These are phyloP conservation scores for Isatis tinctoria DNA, from an alignment of 345 rosid genomes.

Conservation along the genomic window DNA sequence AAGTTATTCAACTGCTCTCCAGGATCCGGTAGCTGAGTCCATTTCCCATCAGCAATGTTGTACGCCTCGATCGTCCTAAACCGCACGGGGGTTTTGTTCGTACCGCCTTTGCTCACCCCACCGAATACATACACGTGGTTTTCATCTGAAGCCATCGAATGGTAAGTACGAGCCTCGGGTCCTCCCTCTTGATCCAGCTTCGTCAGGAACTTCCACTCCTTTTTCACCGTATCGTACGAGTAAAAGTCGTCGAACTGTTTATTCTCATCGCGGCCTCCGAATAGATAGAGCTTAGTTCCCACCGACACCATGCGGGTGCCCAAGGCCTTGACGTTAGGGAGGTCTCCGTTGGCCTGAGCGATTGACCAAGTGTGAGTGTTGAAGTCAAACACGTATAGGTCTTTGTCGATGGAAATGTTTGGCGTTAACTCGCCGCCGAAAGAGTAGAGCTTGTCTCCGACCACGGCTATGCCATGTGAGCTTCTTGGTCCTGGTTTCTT, in stretches of 20 bases:
- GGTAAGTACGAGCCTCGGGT: constrained; percentile 5
- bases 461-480: constrained; percentile 4
- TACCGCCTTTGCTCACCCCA: background rate
- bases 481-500: background rate
- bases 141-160: constrained; percentile 6
- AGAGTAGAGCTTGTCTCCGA: constrained; percentile 13
- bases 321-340: background rate
- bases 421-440: constrained; percentile 14
- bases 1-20: background rate
- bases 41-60: background rate
- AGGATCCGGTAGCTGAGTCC: constrained; percentile 4
- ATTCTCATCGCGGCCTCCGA: constrained; percentile 4
- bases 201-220: constrained; percentile 8
- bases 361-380: constrained; percentile 13
- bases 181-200: background rate
- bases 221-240: background rate
- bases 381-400: constrained; percentile 18
- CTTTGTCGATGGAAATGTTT: background rate
- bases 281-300: constrained; percentile 1
- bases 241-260: background rate
- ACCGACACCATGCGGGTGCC: constrained; percentile 4
- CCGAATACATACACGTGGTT: constrained; percentile 6
- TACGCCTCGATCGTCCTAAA: background rate
- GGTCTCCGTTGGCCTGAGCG: background rate
- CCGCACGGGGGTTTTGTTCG: background rate